Evolutionary conservation across 148 eudicot species (phyloP), one percentile per base, ranked within the genome.

Genomic region (Cornus kousa): DNA sequence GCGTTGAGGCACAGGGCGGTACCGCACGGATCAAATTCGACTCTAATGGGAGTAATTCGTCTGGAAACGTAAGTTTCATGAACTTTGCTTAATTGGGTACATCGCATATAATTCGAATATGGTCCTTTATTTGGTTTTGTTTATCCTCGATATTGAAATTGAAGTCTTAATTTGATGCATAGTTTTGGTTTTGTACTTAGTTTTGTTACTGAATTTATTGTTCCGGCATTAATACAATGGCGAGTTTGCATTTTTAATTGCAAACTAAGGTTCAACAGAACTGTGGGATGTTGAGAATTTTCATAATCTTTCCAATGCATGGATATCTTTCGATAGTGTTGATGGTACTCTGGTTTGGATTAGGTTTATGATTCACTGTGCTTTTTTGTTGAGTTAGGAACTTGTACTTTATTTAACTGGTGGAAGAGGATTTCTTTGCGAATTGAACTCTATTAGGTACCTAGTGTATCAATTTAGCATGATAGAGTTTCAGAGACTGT

Each of bases 1-100:
- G 95, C 46, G 89, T 84, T 7, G 99, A 96, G 86, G 84, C 87
- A 19, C 84, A 81, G 53, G 95, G 97, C 13, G 90, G 89, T 24
- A 77, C 85, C 12, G 97, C 94, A 5, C 79, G 85, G 83, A 91
- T 96, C 70, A 96, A 90, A 80, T 96, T 96, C 81, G 97, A 92
- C 80, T 55, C 87, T 59, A 88, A 89, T 85, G 88, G 86, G 40
- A 92, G 78, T 71, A 91, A 89, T 87, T 8, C 87, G 12, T 67
- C 84, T 9, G 97, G 92, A 73, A 95, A 95, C 79, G 99, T 95
- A 78, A 79, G 99, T 80, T 33, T 74, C 65, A 70, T 32, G 69
- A 68, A 53, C 46, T 33, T 0, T 14, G 9, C 24, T 14, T 64
- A 39, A 64, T 64, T 37, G 59, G 55, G 71, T 9, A 43, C n/a